Evolutionary conservation across 805 yeast genomes (phyloP).

Genomic region (Phaffomyces antillensis): DNA sequence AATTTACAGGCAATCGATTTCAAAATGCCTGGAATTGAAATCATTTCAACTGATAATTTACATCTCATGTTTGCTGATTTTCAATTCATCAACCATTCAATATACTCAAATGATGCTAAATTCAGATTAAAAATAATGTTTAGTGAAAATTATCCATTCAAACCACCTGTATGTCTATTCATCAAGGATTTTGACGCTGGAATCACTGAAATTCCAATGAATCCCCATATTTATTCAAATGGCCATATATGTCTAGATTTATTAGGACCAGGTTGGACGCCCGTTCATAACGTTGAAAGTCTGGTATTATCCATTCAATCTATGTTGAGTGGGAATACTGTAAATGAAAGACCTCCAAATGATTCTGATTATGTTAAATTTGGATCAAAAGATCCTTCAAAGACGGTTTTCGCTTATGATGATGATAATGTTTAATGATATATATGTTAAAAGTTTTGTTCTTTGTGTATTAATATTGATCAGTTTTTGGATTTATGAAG

Average conservation of each 20-base stretch:
- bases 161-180: conserved; percentile 52
- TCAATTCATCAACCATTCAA: conserved; percentile 26
- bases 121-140: conserved; percentile 40
- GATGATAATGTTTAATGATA: conserved; percentile 38
- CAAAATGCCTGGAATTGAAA: conserved; percentile 20
- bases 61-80: conserved; percentile 32
- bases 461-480: too few species aligned
- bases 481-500: too few species aligned
- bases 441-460: too few species aligned
- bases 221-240: conserved; percentile 69
- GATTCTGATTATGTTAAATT: conserved; percentile 39
- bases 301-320: conserved; percentile 55
- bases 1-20: conserved; percentile 8
- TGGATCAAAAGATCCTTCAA: conserved; percentile 56
- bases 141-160: conserved; percentile 46
- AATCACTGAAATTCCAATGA: conserved; percentile 44
- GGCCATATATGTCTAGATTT: conserved; percentile 74
- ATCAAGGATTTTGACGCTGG: conserved; percentile 17
- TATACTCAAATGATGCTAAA: conserved; percentile 27
- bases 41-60: conserved; percentile 27
- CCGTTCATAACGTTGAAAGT: conserved; percentile 30
- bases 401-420: conserved; percentile 45
- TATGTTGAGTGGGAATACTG: conserved; percentile 46
- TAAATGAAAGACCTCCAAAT: conserved; percentile 49
- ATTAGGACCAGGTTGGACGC: conserved; percentile 37